Conservation (phyloP, 2,329 filamentous ascomycete genomes). For the Leptographium lundbergii region DNA sequence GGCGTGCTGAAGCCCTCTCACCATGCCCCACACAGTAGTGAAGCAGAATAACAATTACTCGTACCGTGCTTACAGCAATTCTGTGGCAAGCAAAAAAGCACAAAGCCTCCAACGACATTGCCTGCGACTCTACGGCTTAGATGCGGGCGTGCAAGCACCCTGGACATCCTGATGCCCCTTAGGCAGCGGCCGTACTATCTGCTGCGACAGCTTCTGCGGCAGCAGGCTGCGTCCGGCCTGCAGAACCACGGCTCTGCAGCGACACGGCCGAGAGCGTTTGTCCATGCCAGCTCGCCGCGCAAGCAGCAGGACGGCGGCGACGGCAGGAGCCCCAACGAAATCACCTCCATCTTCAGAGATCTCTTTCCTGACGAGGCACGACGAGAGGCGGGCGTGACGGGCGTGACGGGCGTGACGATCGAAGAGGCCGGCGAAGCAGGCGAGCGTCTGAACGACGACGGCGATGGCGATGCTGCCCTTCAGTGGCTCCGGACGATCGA, state of each 20-base stretch:
- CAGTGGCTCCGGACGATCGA: neutral
- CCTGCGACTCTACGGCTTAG: neutral
- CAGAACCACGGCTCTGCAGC: neutral
- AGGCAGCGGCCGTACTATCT: neutral
- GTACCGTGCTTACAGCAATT: neutral
- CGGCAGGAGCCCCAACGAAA: too few relatives aligned
- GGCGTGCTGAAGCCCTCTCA: too few relatives aligned
- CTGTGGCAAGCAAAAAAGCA: neutral
- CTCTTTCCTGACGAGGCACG: slow-evolving; percentile 10
- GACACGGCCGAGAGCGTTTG: neutral
- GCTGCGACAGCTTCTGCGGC: neutral
- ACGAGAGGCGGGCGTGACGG: neutral
- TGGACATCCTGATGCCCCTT: neutral
- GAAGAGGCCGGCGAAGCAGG: neutral
- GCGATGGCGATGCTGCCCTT: neutral
- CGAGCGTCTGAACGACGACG: neutral
- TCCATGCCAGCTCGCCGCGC: neutral
- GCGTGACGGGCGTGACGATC: neutral
- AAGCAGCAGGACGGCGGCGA: neutral
- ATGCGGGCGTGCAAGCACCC: neutral
- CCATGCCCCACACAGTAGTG: too few relatives aligned
- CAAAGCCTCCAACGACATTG: neutral
- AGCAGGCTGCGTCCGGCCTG: neutral
- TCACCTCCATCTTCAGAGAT: slow-evolving; percentile 9
- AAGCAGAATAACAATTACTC: too few relatives aligned